These are phyloP conservation scores for Rhododendron vialii DNA, from an alignment of 148 eudicot genomes.

Conservation along the genomic window DNA sequence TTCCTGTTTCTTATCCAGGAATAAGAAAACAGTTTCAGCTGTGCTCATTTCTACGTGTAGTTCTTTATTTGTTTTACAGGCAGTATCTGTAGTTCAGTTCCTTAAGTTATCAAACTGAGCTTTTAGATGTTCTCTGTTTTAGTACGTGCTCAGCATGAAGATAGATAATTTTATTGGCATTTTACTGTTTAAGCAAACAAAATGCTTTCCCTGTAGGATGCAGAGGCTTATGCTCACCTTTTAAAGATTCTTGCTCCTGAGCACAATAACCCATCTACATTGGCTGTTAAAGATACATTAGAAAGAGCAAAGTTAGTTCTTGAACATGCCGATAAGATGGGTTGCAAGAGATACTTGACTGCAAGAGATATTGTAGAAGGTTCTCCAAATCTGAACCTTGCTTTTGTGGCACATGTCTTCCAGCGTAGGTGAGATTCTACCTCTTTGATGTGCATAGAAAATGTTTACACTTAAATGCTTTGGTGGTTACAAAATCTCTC, in stretches of 20 bases:
- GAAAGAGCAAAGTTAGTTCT: constrained; percentile 87
- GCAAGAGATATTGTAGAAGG: constrained; percentile 99
- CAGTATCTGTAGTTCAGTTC: constrained; percentile 3
- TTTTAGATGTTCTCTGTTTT: background rate
- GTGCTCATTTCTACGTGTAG: background rate
- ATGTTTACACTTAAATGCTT: background rate
- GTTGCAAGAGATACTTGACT: constrained; percentile 97
- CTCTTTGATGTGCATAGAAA: background rate
- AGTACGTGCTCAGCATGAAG: background rate
- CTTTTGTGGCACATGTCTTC: constrained; percentile 97
- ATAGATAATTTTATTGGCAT: background rate
- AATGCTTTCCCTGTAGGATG: constrained; percentile 56
- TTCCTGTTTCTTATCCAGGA: background rate
- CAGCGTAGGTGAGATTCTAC: constrained; percentile 75
- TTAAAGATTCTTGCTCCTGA: constrained; percentile 94
- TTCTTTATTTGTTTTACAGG: background rate
- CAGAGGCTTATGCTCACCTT: constrained; percentile 91
- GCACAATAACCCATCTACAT: constrained; percentile 63
- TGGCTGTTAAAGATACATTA: constrained; percentile 64
- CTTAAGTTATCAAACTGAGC: background rate
- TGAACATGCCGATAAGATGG: constrained; percentile 99
- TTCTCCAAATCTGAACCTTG: constrained; percentile 96
- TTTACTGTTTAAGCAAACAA: constrained; percentile 4
- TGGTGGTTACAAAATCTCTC: background rate
- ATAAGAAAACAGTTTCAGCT: background rate